Evolutionary conservation across 768 basidiomycete species (phyloP), one percentile per base, ranked within the genome.

Genomic region (Serendipita vermifera): DNA sequence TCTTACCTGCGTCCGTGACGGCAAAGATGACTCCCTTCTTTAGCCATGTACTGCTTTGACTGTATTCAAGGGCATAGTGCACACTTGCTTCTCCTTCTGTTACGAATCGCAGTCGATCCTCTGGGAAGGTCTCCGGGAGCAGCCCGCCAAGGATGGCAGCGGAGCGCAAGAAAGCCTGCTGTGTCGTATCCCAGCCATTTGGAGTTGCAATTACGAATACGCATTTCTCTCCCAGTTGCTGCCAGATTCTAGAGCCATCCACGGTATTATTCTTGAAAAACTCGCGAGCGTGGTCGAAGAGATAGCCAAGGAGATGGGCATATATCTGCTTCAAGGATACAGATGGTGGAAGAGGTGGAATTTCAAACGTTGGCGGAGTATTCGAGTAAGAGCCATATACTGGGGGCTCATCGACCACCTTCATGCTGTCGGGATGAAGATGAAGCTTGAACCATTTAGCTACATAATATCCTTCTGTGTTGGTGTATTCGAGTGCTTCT

Each of bases 361-460:
- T 38, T 17, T 33, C 39, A 17, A 57, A 55, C 13, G 33, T 38
- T 6, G 54, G 27, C 39, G 24, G 15, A 4, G 22, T 15, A 22
- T 46, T 31, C 11, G 9, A 31, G n/a, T 15, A 20, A 26, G 46
- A 51, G 5, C 46, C 46, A 29, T 51, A 51, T 9, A 51, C 46
- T 20, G 46, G 46, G n/a, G 46, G 46, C 22, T 51, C 46, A 26
- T 51, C 46, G 9, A 51, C 46, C 9, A 51, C 22, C 31, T 38
- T 46, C 55, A 57, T 57, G 3, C 20, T 13, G 11, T 26, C 20
- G 9, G 55, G 40, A 20, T 57, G 55, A n/a, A 57, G 31, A 31
- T 46, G 55, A 14, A 57, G 33, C 55, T 46, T 57, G 55, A 57
- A 57, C 40, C 55, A 57, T 26, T 15, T 26, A 3, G 38, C 55